Evolutionary conservation across 768 basidiomycete species (phyloP).

Genomic region (Leccinum subgranulosum): DNA sequence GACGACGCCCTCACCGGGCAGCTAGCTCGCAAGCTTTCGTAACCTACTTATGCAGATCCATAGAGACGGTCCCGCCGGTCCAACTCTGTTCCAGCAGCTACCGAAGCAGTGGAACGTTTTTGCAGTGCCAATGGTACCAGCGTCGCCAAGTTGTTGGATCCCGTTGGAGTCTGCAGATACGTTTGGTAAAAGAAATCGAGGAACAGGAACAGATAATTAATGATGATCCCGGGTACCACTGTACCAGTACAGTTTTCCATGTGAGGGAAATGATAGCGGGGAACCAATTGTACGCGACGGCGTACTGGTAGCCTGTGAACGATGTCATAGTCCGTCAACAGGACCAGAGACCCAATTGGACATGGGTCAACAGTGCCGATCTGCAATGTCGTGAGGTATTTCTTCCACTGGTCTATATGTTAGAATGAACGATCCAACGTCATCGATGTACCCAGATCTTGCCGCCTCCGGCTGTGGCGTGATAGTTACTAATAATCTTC

Average conservation of each 20-base stretch:
- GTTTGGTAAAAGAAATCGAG: conserved; percentile 21
- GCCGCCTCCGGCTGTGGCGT: conserved; percentile 76
- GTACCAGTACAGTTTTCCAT: conserved; percentile 13
- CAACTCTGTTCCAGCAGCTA: background rate
- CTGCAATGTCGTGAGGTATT: conserved; percentile 22
- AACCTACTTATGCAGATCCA: background rate
- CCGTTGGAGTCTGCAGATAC: conserved; percentile 5
- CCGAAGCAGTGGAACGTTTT: too few relatives aligned
- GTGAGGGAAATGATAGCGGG: conserved; percentile 9
- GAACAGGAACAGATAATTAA: conserved; percentile 19
- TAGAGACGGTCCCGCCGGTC: background rate
- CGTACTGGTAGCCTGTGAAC: conserved; percentile 14
- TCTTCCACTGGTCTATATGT: conserved; percentile 17
- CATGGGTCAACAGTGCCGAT: conserved; percentile 5
- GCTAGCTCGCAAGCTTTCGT: background rate
- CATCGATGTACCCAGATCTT: conserved; percentile 14
- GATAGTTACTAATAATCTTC: conserved; percentile 90
- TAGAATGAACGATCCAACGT: background rate
- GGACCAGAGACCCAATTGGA: background rate
- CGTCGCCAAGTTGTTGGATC: background rate
- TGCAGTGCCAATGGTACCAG: too few relatives aligned
- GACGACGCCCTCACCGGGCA: background rate
- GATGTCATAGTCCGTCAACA: background rate
- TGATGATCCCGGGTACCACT: conserved; percentile 11
- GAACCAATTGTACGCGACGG: conserved; percentile 17